Base-by-base conservation (phyloP, 495 filamentous ascomycete species). In the Trichoderma virens region DNA sequence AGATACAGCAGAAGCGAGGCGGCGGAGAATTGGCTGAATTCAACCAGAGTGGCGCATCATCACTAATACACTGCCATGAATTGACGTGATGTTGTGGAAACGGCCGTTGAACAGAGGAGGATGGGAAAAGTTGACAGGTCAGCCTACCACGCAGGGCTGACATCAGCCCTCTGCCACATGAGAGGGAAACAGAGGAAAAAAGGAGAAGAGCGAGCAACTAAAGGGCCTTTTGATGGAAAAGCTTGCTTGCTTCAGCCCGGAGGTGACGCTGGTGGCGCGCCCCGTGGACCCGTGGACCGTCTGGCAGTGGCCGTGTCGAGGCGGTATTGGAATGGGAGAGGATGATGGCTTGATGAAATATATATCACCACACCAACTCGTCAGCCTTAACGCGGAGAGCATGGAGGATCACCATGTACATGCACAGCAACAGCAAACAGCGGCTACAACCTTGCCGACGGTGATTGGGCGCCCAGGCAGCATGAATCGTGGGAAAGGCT, bases 111-210 rank as follows among this genome's bases (percentile, higher is more conserved):
- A 27, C 8, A 56, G 6, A 28, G 51, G 16, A 30, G 7, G 11
- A 56, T 28, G 27, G 13, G 7, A 56, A 56, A 30, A 56, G 51
- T 14, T 56, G 51, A 28, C 51, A 16, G 23, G 51, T 56, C 51
- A 30, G n/a, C 27, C 51, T 67, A 20, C 45, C 51, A 59, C 38
- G 38, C n/a, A 28, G 43, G 64, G 32, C 38, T 30, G 59, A 34
- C 31, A 31, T 34, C 41, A 47, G 51, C 20, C 39, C 30, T 41
- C 41, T 59, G 27, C 61, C 41, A 56, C 27, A 32, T 65, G n/a
- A 28, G 25, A 35, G 32, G 63, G 51, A 28, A 60, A 65, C 18
- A 31, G 31, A 28, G 4, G 14, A 34, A 60, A 23, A 34, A 61
- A 3, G 31, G 31, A 2, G 60, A 16, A 20, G 2, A 39, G 14